Evolutionary conservation across 331 rosid species (phyloP), one percentile per base, ranked within the genome.

Genomic region (Pyracantha coccinea): DNA sequence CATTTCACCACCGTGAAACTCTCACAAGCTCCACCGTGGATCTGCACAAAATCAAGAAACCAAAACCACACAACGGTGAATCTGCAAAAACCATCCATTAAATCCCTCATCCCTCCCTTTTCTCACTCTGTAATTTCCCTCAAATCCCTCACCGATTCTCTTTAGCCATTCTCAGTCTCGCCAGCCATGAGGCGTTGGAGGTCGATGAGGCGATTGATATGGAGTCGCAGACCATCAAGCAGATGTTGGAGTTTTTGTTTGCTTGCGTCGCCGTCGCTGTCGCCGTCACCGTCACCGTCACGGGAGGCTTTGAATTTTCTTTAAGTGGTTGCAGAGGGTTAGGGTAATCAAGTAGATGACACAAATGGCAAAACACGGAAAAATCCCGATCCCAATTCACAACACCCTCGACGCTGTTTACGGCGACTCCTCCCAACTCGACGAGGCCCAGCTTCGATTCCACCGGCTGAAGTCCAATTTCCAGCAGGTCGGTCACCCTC

Each of bases 391-490:
- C 72, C 99, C 97, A 8, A 69, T 86, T 47, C 85, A 70, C 90
- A 38, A 90, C 9, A 64, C 78, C 31, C 81, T 95, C 19, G 89
- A 81, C 5, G 77, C 86, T 11, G 91, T 95, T 0, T 95, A 95
- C 11, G 97, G 93, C 53, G 81, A 78, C 4, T 90, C 88, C 20
- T 90, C 93, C 10, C 86, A 85, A 12, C 89, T 86, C 29, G 96
- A 92, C 72, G 97, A 92, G 76, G 97, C 97, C 73, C 85, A 79
- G 75, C 89, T 90, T 73, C 96, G 99, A 24, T 87, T 85, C 66
- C 74, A 87, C 54, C 57, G 35, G 63, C 31, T 92, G 25, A 95
- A 86, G 75, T 79, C 97, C 45, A 89, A 85, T 74, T 95, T 95
- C 55, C 45, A 69, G 5, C 8, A 84, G 73, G 62, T 81, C 67